Evolutionary conservation across 208 protist genomes (phyloP).

Genomic region (Naegleria lovaniensis): DNA sequence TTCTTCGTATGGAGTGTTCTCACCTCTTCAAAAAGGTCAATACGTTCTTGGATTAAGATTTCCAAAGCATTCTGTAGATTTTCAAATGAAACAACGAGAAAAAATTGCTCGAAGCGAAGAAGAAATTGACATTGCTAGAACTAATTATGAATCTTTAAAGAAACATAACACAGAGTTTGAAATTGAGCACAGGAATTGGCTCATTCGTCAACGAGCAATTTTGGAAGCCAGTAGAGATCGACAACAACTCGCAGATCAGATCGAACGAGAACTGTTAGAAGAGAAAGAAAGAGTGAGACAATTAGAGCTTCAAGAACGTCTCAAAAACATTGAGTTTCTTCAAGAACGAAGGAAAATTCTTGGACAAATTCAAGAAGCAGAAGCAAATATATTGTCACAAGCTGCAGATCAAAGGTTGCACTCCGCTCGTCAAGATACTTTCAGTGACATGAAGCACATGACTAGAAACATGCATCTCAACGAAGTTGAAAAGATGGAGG

Average conservation of each 20-base stretch:
- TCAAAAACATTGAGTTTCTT: neutral
- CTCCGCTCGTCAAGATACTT: neutral
- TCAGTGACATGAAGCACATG: neutral
- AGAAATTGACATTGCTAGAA: neutral
- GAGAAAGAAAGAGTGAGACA: neutral
- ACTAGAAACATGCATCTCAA: neutral
- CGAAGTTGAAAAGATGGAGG: neutral
- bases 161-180: neutral
- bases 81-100: neutral
- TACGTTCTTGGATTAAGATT: neutral
- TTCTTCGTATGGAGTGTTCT: neutral
- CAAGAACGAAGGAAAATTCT: neutral
- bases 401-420: neutral
- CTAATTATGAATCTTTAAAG: neutral
- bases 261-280: neutral
- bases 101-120: neutral
- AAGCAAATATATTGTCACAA: neutral
- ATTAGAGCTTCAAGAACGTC: neutral
- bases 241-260: neutral
- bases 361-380: neutral
- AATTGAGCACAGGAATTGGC: neutral
- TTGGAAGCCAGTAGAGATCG: neutral
- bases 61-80: neutral
- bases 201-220: neutral
- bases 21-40: neutral